A percentile compares a stretch with the other conserved stretches of the same genome.
These are phyloP conservation scores for Strigomonas culicis DNA, from an alignment of 208 protist species.

Conservation along the genomic window DNA sequence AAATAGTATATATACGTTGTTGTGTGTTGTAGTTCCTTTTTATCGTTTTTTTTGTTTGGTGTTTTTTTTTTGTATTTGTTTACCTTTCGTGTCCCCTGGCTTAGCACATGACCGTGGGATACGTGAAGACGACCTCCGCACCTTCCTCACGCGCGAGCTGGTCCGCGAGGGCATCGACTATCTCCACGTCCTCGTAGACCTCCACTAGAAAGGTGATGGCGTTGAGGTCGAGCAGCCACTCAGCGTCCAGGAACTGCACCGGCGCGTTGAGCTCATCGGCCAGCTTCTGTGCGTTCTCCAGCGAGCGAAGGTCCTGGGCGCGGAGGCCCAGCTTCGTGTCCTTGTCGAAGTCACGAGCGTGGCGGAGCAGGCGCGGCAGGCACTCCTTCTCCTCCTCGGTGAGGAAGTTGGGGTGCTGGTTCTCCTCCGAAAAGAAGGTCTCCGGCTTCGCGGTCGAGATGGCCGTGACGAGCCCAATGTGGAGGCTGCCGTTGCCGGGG, in stretches of 20 bases:
- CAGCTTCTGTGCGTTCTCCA: constrained; percentile 48
- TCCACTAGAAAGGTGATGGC: constrained; percentile 81
- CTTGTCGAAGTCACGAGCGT: constrained; percentile 74
- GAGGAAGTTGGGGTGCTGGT: constrained; percentile 58
- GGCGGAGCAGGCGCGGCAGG: constrained; percentile 69
- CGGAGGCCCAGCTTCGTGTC: constrained; percentile 73
- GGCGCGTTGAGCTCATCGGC: constrained; percentile 44
- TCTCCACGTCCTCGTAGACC: constrained; percentile 43
- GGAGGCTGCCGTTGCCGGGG: constrained; percentile 45
- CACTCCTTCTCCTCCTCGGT: constrained; percentile 43
- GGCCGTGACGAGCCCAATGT: constrained; percentile 74
- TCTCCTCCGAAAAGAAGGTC: constrained; percentile 66
- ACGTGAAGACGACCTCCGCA: constrained; percentile 85
- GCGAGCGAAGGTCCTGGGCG: constrained; percentile 53
- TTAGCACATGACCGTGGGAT: constrained; percentile 36
- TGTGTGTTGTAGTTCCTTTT: background rate
- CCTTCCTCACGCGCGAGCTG: constrained; percentile 64
- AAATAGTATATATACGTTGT: constrained; percentile 8
- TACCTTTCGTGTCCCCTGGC: background rate
- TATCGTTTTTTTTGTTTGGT: background rate
- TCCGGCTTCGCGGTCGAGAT: constrained; percentile 66
- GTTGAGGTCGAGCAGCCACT: constrained; percentile 82
- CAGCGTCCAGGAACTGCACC: constrained; percentile 69
- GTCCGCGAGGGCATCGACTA: constrained; percentile 65
- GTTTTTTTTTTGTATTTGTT: constrained; percentile 14